phyloP scores from a whole-genome alignment of 768 basidiomycete genomes.

The Podaxis mareebaensis region DNA sequence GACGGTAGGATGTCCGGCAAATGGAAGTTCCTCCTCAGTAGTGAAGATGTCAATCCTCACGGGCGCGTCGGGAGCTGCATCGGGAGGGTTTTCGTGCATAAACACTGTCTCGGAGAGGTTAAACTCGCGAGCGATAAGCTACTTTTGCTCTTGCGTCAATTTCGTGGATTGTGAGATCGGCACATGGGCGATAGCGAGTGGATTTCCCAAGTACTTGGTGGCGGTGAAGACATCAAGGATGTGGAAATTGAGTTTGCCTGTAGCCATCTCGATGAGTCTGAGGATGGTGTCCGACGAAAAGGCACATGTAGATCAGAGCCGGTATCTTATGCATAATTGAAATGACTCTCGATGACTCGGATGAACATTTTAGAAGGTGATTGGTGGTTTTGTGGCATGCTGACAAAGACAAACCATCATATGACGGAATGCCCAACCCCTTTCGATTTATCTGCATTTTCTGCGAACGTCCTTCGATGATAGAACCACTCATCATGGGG shows the following conservation, averaged over 20 bases:
- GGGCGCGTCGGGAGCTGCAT: slow-evolving; percentile 20
- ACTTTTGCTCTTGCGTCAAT: slow-evolving; percentile 40
- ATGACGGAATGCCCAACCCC: neutral
- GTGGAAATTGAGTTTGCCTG: slow-evolving; percentile 20
- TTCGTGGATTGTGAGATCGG: slow-evolving; percentile 22
- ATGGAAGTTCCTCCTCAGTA: slow-evolving; percentile 38
- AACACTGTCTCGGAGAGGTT: slow-evolving; percentile 52
- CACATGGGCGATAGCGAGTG: slow-evolving; percentile 44
- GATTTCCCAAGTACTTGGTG: slow-evolving; percentile 41
- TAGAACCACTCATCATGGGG: slow-evolving; percentile 1
- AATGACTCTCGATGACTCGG: neutral
- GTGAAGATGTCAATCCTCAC: slow-evolving; percentile 44
- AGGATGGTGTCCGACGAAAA: neutral
- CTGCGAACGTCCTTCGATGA: neutral
- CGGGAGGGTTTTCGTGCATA: slow-evolving; percentile 30
- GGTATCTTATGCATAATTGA: neutral
- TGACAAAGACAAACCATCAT: slow-evolving; percentile 2
- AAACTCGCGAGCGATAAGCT: slow-evolving; percentile 46
- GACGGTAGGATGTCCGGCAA: slow-evolving; percentile 47
- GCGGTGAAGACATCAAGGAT: slow-evolving; percentile 46
- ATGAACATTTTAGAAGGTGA: neutral
- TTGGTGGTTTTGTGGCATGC: neutral
- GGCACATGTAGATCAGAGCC: neutral
- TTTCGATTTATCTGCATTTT: no score
- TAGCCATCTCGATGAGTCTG: neutral